Base-by-base conservation (phyloP, 805 yeast genomes). In the Zygosaccharomyces rouxii region DNA sequence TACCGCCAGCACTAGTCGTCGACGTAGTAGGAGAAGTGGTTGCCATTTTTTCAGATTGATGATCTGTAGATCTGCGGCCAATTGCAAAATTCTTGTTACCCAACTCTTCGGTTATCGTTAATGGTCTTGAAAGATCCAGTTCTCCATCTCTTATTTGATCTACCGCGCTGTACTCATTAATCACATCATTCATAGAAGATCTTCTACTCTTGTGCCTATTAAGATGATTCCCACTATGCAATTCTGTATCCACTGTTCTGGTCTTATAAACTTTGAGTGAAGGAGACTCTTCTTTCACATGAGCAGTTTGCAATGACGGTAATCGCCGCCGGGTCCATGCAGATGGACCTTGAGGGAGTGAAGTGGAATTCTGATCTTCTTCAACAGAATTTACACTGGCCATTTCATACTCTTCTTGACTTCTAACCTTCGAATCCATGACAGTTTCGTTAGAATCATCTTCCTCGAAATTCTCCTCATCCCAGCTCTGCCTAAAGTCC, bases 401-500 rank as follows among this genome's bases (percentile, higher is more conserved):
- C 5, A 9, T 7, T 14, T 33, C 19, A 14, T 33, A 6, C 2
- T 43, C 49, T 44, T 40, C 54, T 45, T 25, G 31, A 37, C 11
- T 53, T 46, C 18, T 18, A 7, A n/a, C 38, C 39, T 14, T 43
- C 19, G 9, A 22, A 28, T 26, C 48, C 33, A n/a, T 39, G 6
- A 2, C 5, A 4, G 43, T 25, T 13, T 19, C 10, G n/a, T 5
- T 10, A 16, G 33, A 26, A 7, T 25, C 25, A 18, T 14, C 13
- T 18, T 25, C 43, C 13, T 38, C 37, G 5, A 16, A 16, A 22
- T 55, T 52, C 5, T 61, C 62, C 22, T 52, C 48, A 21, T 57
- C 54, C 6, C 52, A 46, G 9, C 58, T 62, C 19, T 64, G 59
- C 47, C 76, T 72, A 59, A 89, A 86, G 63, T 89, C 97, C 62